Evolutionary conservation across 495 filamentous ascomycete species (phyloP).

Genomic region (Cercophora newfieldiana): DNA sequence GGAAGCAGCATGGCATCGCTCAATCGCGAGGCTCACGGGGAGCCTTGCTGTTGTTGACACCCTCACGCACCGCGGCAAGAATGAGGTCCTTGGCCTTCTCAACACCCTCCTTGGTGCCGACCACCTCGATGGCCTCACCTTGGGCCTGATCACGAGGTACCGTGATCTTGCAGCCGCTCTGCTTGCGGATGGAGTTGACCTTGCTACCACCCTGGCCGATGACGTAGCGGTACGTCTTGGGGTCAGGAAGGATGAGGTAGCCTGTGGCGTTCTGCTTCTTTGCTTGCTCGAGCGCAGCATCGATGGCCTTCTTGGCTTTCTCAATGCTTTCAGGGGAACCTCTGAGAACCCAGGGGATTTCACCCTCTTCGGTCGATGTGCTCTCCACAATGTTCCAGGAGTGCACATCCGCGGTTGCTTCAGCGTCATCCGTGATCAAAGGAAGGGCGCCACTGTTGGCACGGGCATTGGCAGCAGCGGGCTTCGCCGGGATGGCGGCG

Average conservation of each 20-base stretch:
- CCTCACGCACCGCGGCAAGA: slow-evolving; percentile 70
- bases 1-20: background rate
- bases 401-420: slow-evolving; percentile 60
- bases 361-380: slow-evolving; percentile 58
- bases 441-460: slow-evolving; percentile 65
- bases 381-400: slow-evolving; percentile 78
- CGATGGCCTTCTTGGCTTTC: slow-evolving; percentile 72
- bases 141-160: slow-evolving; percentile 79
- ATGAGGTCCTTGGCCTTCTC: slow-evolving; percentile 90
- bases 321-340: slow-evolving; percentile 73
- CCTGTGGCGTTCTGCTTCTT: slow-evolving; percentile 71
- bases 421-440: slow-evolving; percentile 83
- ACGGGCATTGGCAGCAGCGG: slow-evolving; percentile 45
- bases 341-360: slow-evolving; percentile 89
- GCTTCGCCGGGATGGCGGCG: slow-evolving; percentile 68
- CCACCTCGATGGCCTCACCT: slow-evolving; percentile 84
- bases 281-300: slow-evolving; percentile 69
- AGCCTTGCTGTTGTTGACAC: slow-evolving; percentile 25
- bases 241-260: slow-evolving; percentile 87
- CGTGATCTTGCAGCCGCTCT: slow-evolving; percentile 89
- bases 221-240: slow-evolving; percentile 83
- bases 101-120: slow-evolving; percentile 73
- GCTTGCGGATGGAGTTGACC: slow-evolving; percentile 87
- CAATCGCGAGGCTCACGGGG: slow-evolving; percentile 8
- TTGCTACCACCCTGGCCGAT: slow-evolving; percentile 86